Evolutionary conservation across 1,284 basidiomycete species (phyloP).

Genomic region (Microbotryomycetes sp.): DNA sequence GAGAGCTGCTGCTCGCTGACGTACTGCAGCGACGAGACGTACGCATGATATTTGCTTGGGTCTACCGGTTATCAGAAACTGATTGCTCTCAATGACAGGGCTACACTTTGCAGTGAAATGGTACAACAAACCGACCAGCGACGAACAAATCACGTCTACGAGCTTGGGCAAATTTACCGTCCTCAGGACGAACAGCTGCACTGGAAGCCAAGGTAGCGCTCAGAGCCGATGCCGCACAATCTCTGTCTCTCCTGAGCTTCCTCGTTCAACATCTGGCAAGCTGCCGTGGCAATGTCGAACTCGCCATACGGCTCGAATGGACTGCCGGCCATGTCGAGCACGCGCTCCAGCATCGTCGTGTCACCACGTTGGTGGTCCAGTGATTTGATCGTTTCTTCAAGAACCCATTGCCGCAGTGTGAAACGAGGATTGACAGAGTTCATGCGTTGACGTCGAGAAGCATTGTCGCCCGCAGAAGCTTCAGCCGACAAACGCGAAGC

Average conservation of each 20-base stretch:
- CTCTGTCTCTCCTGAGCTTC: constrained; percentile 66
- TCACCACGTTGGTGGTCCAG: constrained; percentile 50
- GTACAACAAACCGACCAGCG: not conserved
- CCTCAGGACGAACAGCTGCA: constrained; percentile 80
- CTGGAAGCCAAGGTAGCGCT: constrained; percentile 76
- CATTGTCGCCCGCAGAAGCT: constrained; percentile 43
- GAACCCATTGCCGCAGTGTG: constrained; percentile 82
- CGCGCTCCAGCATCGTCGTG: constrained; percentile 55
- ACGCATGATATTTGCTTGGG: too few relatives aligned
- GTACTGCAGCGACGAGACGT: constrained; percentile 12
- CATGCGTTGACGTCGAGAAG: constrained; percentile 47
- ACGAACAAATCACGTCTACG: not conserved
- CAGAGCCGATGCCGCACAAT: constrained; percentile 69
- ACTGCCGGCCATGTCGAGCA: constrained; percentile 72
- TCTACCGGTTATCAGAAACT: not conserved
- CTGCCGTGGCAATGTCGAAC: constrained; percentile 47
- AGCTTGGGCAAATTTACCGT: not conserved
- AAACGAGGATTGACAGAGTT: constrained; percentile 71
- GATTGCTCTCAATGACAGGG: not conserved
- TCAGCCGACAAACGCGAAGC: constrained; percentile 53
- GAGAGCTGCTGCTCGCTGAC: constrained; percentile 23
- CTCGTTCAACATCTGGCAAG: constrained; percentile 45
- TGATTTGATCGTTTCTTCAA: constrained; percentile 76
- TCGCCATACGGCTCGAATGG: constrained; percentile 77
- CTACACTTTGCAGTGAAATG: not conserved